Evolutionary conservation across 495 filamentous ascomycete genomes (phyloP), one percentile per base, ranked within the genome.

Genomic region (Aspergillus funiculosus): DNA sequence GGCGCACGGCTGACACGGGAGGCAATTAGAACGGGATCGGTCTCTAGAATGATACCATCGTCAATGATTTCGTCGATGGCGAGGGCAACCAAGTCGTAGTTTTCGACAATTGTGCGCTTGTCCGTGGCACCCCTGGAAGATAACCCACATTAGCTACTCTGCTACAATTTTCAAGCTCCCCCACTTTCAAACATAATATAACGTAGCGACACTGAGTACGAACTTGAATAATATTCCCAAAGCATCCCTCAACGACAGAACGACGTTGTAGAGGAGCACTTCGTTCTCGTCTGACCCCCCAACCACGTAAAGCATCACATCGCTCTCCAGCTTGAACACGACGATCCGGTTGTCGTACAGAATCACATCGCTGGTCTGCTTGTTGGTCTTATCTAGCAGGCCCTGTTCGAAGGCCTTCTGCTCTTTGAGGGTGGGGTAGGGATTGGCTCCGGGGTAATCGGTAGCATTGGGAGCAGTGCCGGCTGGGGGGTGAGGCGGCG

Each of bases 321-420:
- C 92, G 53, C 85, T 86, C 74, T 98, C 92, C 69, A 83, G 83
- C 79, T 97, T 97, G 76, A 94, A 99, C 24, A 97, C 87, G 24
- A 97, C 89, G 25, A 97, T 80, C 52, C 86, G 81, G 68, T 87
- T 88, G 66, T 97, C 92, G 71, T 94, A 97, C 37, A 97, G 79
- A 43, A 98, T 94, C 55, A 98, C 89, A 69, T 98, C 92, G 43
- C 83, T 86, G 18, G 80, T 86, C 58, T 90, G 87, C 73, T 98
- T 98, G 53, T 86, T 88, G 11, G 92, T 98, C 77, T 98, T 98
- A 49, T 92, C 87, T 32, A 95, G 69, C 18, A 98, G 77, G 10
- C 89, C 92, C 72, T 96, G 95, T 67, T 98, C 92, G 61, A 98
- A 98, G 5, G 85, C 77, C 56, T 88, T 92, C 66, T 98, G 92